Base-by-base conservation (phyloP, 2,329 filamentous ascomycete genomes). In the Gnomoniopsis sp. region DNA sequence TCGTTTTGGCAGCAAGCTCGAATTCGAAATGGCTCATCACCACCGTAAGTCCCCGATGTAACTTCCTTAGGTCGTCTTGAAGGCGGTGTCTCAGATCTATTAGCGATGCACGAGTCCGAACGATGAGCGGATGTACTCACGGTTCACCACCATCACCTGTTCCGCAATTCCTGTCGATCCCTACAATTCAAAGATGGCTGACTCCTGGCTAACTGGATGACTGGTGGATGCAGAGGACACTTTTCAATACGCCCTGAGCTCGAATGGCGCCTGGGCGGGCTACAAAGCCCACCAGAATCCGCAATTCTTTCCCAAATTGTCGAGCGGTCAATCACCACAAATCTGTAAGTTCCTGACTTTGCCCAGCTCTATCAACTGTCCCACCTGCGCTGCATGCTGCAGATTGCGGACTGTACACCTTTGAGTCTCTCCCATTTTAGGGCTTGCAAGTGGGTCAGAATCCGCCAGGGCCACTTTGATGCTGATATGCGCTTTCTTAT, bases 261-360 rank as follows among this genome's bases (percentile, higher is more conserved):
- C 82, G 66, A 92, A 92, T 76, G 82, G 84, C 64, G 79, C 85
- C 64, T 93, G 88, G 87, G 86, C 87, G 41, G 77, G 81, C 59
- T 83, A 87, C 66, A 87, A 86, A 64, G 74, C 80, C 52, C 78
- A 85, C 63, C 79, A 86, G 66, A 85, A 92, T 64, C 88, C 90
- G 1, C 78, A 84, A 17, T 87, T 91, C 75, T 91, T 93, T 75
- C 76, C 82, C 49, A 84, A 80, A 60, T 79, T 90, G 53, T 84
- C 87, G 30, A 77, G 79, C 61, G 88, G 88, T 63, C 90, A 93
- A 72, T 74, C 81, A 1, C 86, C 87, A 11, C 75, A 81, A 61
- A 86, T 88, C 63, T 80, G 81, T 84, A 72, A 68, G 79, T 75
- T n/a, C 7, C 34, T 30, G 12, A 22, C 3, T 3, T 48, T 23